Evolutionary conservation across 176 grass and related monocot genomes (phyloP).

Genomic region (Rhynchospora tenuis): DNA sequence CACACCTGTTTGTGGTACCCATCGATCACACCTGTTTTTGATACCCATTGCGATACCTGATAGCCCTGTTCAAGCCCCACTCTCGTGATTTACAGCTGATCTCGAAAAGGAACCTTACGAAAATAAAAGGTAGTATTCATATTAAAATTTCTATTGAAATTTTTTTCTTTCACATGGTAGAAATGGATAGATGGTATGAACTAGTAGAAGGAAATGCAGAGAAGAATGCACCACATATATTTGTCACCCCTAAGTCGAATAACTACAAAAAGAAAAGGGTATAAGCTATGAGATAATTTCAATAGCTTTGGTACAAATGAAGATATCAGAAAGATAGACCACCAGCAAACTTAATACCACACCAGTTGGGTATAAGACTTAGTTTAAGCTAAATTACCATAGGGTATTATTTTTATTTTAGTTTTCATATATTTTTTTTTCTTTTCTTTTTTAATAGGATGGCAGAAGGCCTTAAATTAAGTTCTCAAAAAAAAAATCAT

Average conservation of each 20-base stretch:
- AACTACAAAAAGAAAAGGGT: constrained; percentile 38
- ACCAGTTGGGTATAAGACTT: neutral
- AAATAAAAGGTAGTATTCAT: constrained; percentile 28
- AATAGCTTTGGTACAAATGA: neutral
- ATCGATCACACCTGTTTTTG: too few relatives aligned
- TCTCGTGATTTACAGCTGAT: constrained; percentile 97
- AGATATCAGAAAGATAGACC: neutral
- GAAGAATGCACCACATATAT: constrained; percentile 94
- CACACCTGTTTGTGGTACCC: too few relatives aligned
- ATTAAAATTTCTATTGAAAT: neutral
- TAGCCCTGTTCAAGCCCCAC: constrained; percentile 72
- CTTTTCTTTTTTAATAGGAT: neutral
- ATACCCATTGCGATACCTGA: constrained; percentile 93
- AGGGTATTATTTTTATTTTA: neutral
- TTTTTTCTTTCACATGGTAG: constrained; percentile 15
- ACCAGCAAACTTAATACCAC: neutral
- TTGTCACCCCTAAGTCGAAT: constrained; percentile 88
- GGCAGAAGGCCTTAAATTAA: neutral
- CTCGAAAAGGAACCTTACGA: constrained; percentile 90
- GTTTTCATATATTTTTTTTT: neutral
- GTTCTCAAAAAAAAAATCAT: too few relatives aligned
- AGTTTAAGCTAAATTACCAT: neutral
- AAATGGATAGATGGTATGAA: constrained; percentile 27
- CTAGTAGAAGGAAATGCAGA: constrained; percentile 82
- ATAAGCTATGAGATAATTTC: neutral